A percentile compares a stretch with the other conserved stretches of the same genome.
Evolutionary conservation across 192 early-diverging fungal species (phyloP).

Genomic region (Entophlyctis helioformis): DNA sequence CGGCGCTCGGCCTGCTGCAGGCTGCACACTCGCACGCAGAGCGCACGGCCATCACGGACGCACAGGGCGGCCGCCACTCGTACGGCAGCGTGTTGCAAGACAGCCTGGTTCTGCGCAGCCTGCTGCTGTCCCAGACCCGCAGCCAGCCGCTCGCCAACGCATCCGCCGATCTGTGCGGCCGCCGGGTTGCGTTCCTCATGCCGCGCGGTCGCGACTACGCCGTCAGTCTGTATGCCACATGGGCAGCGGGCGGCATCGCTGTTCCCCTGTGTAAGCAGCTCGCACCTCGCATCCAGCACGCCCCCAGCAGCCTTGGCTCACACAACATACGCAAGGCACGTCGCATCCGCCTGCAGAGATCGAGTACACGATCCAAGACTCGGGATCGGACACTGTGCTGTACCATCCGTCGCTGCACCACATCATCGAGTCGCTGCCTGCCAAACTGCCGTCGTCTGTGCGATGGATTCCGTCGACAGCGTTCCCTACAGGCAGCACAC

Average conservation of each 20-base stretch:
- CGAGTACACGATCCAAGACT: constrained; percentile 59
- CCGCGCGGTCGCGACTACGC: constrained; percentile 19
- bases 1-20: too few species aligned
- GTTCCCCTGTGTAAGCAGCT: constrained; percentile 58
- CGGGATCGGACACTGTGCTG: constrained; percentile 46
- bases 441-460: not conserved
- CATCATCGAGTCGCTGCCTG: constrained; percentile 9
- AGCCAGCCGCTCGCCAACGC: too few species aligned
- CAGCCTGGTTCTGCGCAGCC: too few species aligned
- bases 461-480: constrained; percentile 1
- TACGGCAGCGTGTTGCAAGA: too few species aligned
- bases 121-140: too few species aligned
- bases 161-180: too few species aligned
- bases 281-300: constrained; percentile 36
- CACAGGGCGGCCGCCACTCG: too few species aligned
- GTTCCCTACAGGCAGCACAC: constrained; percentile 5
- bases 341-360: constrained; percentile 67
- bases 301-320: constrained; percentile 37
- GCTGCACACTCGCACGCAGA: too few species aligned
- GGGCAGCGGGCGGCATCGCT: constrained; percentile 66
- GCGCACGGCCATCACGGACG: too few species aligned
- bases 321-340: constrained; percentile 23
- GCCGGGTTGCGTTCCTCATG: constrained; percentile 18
- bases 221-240: constrained; percentile 23
- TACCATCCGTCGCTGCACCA: constrained; percentile 39